Conservation (phyloP, 164 flowering plant species). For the Magnolia kwangsiensis region DNA sequence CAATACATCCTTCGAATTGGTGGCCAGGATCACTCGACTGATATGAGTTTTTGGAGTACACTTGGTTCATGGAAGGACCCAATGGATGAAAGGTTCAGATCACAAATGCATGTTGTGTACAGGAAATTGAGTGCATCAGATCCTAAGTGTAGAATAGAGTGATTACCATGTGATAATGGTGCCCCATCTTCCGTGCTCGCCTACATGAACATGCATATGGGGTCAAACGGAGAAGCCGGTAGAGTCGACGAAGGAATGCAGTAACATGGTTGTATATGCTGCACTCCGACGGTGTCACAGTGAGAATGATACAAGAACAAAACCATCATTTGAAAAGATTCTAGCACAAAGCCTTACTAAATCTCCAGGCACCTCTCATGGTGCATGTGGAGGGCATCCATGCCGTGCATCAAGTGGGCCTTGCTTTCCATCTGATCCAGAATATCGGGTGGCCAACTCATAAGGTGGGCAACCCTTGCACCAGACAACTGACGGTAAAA, state of each 20-base stretch:
- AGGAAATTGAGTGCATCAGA: not conserved
- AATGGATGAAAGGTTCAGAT: not conserved
- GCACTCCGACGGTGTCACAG: not conserved
- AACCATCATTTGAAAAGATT: not conserved
- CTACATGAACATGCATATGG: conserved; percentile 9
- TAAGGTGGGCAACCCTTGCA: not conserved
- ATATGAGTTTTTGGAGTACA: not conserved
- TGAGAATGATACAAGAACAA: not conserved
- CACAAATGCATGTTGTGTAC: not conserved
- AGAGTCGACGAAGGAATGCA: conserved; percentile 11
- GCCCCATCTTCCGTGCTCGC: not conserved
- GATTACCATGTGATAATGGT: conserved; percentile 9
- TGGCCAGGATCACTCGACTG: not conserved
- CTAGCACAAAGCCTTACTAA: not conserved
- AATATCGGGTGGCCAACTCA: not conserved
- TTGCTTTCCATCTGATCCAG: not conserved
- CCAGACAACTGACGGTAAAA: not conserved
- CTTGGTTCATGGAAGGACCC: not conserved
- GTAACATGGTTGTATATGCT: conserved; percentile 21
- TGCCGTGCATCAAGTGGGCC: not conserved
- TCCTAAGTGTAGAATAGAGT: not conserved
- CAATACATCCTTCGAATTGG: not conserved
- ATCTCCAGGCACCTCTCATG: not conserved
- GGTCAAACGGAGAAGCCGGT: conserved; percentile 4
- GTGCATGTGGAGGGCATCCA: not conserved